These are phyloP conservation scores for Skeletonema menzelii DNA, from an alignment of 108 stramenopile genomes.

Conservation along the genomic window DNA sequence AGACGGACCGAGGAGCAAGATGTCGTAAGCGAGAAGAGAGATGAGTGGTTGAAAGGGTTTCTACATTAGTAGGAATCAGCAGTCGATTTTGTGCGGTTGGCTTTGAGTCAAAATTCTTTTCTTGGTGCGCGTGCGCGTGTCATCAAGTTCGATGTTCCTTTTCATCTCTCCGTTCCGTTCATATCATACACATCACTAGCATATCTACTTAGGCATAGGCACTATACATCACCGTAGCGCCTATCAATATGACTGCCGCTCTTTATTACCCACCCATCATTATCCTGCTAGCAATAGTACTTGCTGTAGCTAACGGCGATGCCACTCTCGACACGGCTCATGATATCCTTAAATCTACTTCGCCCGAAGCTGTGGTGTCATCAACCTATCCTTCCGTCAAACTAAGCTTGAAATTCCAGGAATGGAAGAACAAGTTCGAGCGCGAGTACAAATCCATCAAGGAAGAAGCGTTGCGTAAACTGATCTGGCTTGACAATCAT, in stretches of 20 bases:
- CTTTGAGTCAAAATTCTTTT: not conserved
- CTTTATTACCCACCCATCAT: not conserved
- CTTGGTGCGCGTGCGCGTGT: too few species aligned
- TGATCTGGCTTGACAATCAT: conserved; percentile 39
- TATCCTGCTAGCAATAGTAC: not conserved
- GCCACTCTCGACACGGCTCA: not conserved
- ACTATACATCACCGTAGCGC: too few species aligned
- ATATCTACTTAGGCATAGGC: too few species aligned
- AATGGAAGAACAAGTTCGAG: conserved; percentile 18
- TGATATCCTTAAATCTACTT: not conserved
- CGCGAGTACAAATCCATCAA: conserved; percentile 9
- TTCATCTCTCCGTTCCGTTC: not conserved
- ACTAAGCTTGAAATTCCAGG: conserved; percentile 12
- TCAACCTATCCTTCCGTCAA: conserved; percentile 11
- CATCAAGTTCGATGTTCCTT: not conserved
- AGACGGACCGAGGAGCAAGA: too few species aligned
- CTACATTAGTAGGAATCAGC: not conserved
- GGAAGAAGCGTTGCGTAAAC: conserved; percentile 23
- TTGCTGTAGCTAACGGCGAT: not conserved
- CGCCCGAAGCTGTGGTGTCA: conserved; percentile 10
- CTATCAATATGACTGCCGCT: not conserved
- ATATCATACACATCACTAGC: not conserved
- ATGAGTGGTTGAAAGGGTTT: not conserved
- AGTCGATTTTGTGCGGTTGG: not conserved
- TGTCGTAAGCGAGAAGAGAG: not conserved